Percentiles rank a stretch among this genome's conserved stretches.
Evolutionary conservation across 73 alveolate genomes (phyloP).

Genomic region (Tetrahymena thermophila): DNA sequence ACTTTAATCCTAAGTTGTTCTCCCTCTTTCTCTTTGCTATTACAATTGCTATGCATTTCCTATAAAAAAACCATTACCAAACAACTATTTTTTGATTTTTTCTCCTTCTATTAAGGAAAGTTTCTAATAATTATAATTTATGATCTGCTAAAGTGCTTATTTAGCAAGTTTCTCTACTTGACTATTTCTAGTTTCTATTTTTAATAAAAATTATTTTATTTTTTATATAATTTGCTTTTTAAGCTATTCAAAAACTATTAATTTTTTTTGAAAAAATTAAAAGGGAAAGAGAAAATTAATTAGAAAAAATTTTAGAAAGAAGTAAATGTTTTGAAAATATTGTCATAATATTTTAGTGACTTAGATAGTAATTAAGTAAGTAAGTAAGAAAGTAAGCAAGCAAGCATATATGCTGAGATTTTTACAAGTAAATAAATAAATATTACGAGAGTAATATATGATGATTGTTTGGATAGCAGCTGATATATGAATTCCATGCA

Average conservation of each 20-base stretch:
- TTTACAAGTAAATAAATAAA: no score
- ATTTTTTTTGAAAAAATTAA: no score
- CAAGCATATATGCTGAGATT: no score
- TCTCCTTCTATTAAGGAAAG: background rate
- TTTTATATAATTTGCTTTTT: constrained; percentile 53
- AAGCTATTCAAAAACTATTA: constrained; percentile 1
- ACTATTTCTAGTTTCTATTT: background rate
- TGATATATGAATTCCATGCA: constrained; percentile 59
- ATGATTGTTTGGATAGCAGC: constrained; percentile 67
- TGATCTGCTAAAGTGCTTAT: background rate
- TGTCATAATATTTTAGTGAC: no score
- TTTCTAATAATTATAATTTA: background rate
- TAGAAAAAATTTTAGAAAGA: no score
- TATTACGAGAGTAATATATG: constrained; percentile 18
- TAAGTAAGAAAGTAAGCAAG: no score
- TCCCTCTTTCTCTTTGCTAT: background rate
- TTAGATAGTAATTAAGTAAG: no score
- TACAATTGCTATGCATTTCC: background rate
- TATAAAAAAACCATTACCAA: background rate
- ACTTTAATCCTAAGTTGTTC: background rate
- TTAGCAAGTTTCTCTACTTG: background rate
- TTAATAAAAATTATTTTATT: constrained; percentile 21
- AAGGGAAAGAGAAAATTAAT: no score
- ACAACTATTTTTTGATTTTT: background rate
- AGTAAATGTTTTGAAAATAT: no score